Evolutionary conservation across 306 rosid species (phyloP).

Genomic region (Canavalia ensiformis): DNA sequence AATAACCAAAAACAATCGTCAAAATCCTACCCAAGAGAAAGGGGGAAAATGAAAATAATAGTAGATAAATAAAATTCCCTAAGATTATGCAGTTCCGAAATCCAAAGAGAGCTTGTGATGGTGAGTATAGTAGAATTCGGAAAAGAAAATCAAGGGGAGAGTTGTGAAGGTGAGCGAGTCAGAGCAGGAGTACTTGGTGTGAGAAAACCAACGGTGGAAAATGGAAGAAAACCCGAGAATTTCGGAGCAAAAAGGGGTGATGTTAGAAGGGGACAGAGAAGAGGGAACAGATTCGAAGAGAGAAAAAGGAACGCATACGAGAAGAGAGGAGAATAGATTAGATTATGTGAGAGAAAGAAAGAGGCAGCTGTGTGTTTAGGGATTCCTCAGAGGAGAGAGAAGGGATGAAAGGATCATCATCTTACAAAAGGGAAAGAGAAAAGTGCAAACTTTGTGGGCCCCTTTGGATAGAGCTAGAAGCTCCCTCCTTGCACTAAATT

Average conservation of each 20-base stretch:
- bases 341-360: slow-evolving; percentile 18
- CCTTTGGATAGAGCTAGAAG: slow-evolving; percentile 49
- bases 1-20: background rate
- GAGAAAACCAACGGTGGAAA: slow-evolving; percentile 44
- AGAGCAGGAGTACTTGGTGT: slow-evolving; percentile 35
- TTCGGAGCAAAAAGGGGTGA: slow-evolving; percentile 37
- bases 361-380: slow-evolving; percentile 42
- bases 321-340: background rate
- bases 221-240: slow-evolving; percentile 27
- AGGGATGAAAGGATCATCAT: background rate
- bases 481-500: slow-evolving; percentile 9
- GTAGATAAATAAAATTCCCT: background rate
- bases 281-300: slow-evolving; percentile 38
- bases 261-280: slow-evolving; percentile 21
- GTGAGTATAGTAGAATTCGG: background rate
- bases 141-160: slow-evolving; percentile 9
- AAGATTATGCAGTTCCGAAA: slow-evolving; percentile 2
- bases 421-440: slow-evolving; percentile 43
- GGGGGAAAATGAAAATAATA: background rate
- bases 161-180: background rate
- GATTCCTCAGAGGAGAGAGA: slow-evolving; percentile 50
- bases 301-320: background rate
- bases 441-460: slow-evolving; percentile 61
- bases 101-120: slow-evolving; percentile 20
- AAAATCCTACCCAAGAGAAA: background rate